phyloP scores from a whole-genome alignment of 2,329 filamentous ascomycete genomes.

The Davidsoniella virescens region DNA sequence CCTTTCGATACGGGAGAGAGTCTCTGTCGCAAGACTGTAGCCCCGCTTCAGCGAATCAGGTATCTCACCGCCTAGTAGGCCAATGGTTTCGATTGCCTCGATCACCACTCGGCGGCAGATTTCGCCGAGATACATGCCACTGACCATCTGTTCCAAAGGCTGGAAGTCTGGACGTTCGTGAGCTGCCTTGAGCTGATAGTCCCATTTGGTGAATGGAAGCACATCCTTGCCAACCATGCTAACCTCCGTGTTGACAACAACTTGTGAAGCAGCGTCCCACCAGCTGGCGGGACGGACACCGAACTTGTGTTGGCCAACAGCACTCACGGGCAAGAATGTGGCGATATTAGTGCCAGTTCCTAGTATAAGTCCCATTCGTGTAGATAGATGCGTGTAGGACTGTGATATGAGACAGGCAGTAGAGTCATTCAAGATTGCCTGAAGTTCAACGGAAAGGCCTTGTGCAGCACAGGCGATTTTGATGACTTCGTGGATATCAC shows the following conservation, averaged over 20 bases:
- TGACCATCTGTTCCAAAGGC: slow-evolving; percentile 45
- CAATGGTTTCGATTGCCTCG: slow-evolving; percentile 39
- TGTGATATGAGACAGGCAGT: slow-evolving; percentile 49
- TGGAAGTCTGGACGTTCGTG: slow-evolving; percentile 44
- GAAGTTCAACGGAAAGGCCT: slow-evolving; percentile 38
- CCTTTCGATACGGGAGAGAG: slow-evolving; percentile 40
- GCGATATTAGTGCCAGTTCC: slow-evolving; percentile 53
- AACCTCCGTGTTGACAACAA: slow-evolving; percentile 51
- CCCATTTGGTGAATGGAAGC: slow-evolving; percentile 46
- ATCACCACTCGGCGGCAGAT: slow-evolving; percentile 41
- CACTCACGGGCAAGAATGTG: slow-evolving; percentile 42
- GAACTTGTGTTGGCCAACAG: slow-evolving; percentile 39
- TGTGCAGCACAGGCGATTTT: slow-evolving; percentile 33
- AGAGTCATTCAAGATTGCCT: slow-evolving; percentile 50
- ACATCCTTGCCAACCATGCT: slow-evolving; percentile 48
- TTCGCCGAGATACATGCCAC: slow-evolving; percentile 52
- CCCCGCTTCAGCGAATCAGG: slow-evolving; percentile 34
- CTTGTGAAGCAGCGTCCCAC: slow-evolving; percentile 42
- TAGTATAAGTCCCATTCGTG: slow-evolving; percentile 47
- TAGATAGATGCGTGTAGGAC: slow-evolving; percentile 41
- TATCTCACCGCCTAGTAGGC: slow-evolving; percentile 38
- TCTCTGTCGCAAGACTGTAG: slow-evolving; percentile 46
- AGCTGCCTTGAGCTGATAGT: slow-evolving; percentile 32
- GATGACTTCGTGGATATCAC: slow-evolving; percentile 44
- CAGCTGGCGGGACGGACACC: slow-evolving; percentile 36